These are phyloP conservation scores for Sporothrix brunneoviolacea DNA, from an alignment of 2,329 filamentous ascomycete species.

Conservation along the genomic window DNA sequence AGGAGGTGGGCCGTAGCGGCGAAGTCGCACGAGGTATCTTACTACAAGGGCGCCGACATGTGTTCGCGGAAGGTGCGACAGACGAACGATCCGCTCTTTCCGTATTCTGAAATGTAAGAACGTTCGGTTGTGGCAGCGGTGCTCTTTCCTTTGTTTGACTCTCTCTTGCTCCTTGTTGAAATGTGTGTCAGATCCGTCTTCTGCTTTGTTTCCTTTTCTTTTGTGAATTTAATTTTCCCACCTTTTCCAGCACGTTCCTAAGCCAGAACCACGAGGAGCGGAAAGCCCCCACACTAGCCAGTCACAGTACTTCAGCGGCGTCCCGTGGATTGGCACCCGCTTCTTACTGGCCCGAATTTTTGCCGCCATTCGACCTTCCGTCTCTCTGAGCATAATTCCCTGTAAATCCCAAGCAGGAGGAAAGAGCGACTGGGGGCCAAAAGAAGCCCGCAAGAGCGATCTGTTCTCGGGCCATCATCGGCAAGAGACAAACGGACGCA, in stretches of 20 bases:
- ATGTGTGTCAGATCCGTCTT: too few species aligned
- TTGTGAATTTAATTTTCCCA: not conserved
- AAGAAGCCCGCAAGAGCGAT: too few species aligned
- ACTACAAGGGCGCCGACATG: too few species aligned
- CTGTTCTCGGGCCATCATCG: too few species aligned
- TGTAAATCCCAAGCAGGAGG: not conserved
- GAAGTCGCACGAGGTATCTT: not conserved
- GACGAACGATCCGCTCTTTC: too few species aligned
- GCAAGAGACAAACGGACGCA: too few species aligned
- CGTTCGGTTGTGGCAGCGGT: too few species aligned
- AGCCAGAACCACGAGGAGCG: constrained; percentile 1
- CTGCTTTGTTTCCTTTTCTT: not conserved
- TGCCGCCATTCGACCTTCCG: not conserved
- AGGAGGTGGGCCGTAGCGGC: not conserved
- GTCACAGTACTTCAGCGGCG: constrained; percentile 13
- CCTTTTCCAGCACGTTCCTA: not conserved
- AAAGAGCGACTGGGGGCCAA: not conserved
- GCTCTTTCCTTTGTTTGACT: too few species aligned
- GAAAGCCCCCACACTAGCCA: constrained; percentile 11
- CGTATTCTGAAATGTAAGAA: too few species aligned
- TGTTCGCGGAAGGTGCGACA: not conserved
- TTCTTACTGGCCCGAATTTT: constrained; percentile 16
- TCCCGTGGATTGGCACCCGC: constrained; percentile 18
- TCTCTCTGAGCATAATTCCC: not conserved
- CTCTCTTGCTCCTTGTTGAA: too few species aligned